Evolutionary conservation across 805 yeast species (phyloP).

Genomic region (Debaryomyces castellii): DNA sequence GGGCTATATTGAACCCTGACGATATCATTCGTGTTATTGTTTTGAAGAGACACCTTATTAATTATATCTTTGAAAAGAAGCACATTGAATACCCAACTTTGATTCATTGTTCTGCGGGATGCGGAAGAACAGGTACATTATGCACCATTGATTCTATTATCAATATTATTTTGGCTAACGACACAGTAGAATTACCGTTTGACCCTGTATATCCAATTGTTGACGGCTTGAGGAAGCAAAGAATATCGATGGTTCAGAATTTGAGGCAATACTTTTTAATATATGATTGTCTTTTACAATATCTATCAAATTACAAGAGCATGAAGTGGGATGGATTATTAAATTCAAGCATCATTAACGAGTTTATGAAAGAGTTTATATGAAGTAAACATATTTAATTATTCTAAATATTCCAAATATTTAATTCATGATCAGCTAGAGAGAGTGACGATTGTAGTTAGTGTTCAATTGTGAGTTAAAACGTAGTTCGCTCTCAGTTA

Average conservation of each 20-base stretch:
- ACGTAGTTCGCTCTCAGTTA: no score
- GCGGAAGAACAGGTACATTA: constrained; percentile 90
- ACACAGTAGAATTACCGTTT: constrained; percentile 11
- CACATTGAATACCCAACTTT: constrained; percentile 48
- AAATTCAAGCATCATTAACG: constrained; percentile 1
- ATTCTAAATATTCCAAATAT: neutral
- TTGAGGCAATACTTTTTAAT: constrained; percentile 53
- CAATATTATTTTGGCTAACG: constrained; percentile 14
- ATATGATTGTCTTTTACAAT: constrained; percentile 39
- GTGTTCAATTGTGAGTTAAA: no score
- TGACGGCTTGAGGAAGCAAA: constrained; percentile 47
- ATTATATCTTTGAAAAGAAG: constrained; percentile 3
- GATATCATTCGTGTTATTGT: constrained; percentile 53
- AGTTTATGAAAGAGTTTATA: constrained; percentile 1
- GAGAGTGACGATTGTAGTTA: no score
- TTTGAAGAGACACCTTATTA: constrained; percentile 22
- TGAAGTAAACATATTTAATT: neutral
- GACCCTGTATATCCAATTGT: constrained; percentile 50
- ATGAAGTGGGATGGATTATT: constrained; percentile 9
- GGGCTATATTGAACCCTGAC: constrained; percentile 53
- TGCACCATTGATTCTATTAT: constrained; percentile 37
- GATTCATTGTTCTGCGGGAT: constrained; percentile 95
- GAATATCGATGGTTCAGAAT: constrained; percentile 61
- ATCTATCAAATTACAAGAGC: constrained; percentile 9
- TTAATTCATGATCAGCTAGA: no score